Evolutionary conservation across 2,329 filamentous ascomycete genomes (phyloP), one percentile per base, ranked within the genome.

Genomic region (Colletotrichum gloeosporioides): DNA sequence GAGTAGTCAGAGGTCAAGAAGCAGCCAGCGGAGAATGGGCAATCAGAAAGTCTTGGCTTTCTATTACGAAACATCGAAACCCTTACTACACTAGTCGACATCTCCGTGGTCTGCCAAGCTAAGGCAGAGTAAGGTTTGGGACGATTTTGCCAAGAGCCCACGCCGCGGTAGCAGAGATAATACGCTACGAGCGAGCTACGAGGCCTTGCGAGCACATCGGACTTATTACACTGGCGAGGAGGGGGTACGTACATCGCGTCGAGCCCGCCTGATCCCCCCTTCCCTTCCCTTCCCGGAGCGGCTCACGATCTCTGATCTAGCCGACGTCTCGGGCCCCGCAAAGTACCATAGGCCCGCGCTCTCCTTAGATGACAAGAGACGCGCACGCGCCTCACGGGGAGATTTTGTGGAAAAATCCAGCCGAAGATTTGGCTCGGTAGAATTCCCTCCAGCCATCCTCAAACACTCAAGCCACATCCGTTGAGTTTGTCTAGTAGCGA

Each of bases 261-360:
- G 49, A 67, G 63, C 49, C 44, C 32, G 34, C 64, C 53, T 18
- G 25, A 27, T 29, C 39, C 39, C 32, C 59, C 57, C 59, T 55
- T 25, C 55, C 63, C 55, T 68, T 62, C 44, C 44, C 59, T 62
- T 63, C 63, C 69, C 69, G 69, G 64, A 57, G 64, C 73, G 64
- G 74, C 70, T 76, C 74, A 73, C 74, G 73, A 76, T 76, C 73
- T 76, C 59, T 76, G 70, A 76, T 76, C 73, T 76, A 69, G 64
- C 73, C 73, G 65, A 73, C 49, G 59, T 68, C 73, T 69, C 64
- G 73, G 59, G 70, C 73, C 70, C 73, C 70, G 65, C 70, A 73
- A 16, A 64, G 57, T 68, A 59, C 73, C 70, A 73, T 27, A 39
- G 44, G 67, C 64, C 64, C 49, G 70, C 69, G 44, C 57, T 49